Evolutionary conservation across 108 stramenopile genomes (phyloP), one percentile per base, ranked within the genome.

Genomic region (Mayamaea pseudoterrestris): DNA sequence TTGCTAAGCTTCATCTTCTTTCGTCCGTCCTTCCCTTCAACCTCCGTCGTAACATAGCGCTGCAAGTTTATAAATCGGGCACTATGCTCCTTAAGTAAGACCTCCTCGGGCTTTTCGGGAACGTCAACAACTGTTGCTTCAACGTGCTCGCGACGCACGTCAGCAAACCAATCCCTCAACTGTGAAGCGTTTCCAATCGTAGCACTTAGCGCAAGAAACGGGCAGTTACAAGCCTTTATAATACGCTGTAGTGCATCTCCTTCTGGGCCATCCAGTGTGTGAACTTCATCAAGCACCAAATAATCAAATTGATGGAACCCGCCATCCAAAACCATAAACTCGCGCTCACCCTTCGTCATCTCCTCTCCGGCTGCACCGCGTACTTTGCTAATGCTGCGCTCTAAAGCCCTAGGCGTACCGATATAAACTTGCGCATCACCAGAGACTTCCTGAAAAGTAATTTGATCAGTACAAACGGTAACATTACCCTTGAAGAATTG

Each of bases 51-150:
- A 44, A 99, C 84, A 58, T 93, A 95, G 26, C 96, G 87, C 67
- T 99, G 98, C 40, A 99, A 63, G 59, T 99, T 99, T 66, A 99
- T 97, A 63, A 99, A 99, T 26, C 97, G 80, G 23, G 86, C 83
- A 43, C 60, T 78, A 58, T 93, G 89, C 56, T 92, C 95, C 55
- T 83, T 63, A 18, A 93, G 69, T 45, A 93, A 48, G 43, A 96
- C 88, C 32, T 83, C 74, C 27, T 76, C 72, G 0, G 59, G 29
- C n/a, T 63, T 45, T 7, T 58, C 65, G 7, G 61, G 51, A 20
- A 58, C 88, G 44, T 85, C 91, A 37, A 94, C 71, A 25, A 69
- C 44, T 17, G 66, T 65, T 4, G 83, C 69, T 40, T 89, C 73
- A 5, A 82, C 52, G 41, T 94, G 89, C 41, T 93, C 87, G 48